A percentile compares a stretch with the other conserved stretches of the same genome.
phyloP scores from a whole-genome alignment of 805 yeast genomes.

The Lipomyces lipofer region DNA sequence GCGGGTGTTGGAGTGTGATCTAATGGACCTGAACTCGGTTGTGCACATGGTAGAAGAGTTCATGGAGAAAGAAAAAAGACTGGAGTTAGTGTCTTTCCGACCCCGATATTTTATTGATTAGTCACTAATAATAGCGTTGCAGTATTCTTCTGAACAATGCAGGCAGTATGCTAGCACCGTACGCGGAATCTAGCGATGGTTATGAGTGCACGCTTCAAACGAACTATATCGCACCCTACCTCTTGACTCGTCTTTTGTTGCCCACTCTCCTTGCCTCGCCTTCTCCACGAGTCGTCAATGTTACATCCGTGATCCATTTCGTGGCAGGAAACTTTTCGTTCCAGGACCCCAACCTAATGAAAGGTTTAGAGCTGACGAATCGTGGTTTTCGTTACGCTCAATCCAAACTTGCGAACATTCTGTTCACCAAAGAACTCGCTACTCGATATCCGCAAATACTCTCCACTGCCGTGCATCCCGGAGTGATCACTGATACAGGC shows the following conservation, averaged over 20 bases:
- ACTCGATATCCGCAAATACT: conserved; percentile 23
- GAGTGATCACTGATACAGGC: conserved; percentile 23
- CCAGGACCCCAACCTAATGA: conserved; percentile 16
- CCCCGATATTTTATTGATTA: background rate
- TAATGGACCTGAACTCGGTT: conserved; percentile 21
- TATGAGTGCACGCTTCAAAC: conserved; percentile 81
- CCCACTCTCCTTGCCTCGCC: conserved; percentile 19
- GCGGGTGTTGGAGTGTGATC: conserved; percentile 14
- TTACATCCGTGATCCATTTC: conserved; percentile 22
- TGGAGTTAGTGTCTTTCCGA: conserved; percentile 43
- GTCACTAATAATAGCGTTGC: background rate
- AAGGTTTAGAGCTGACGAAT: conserved; percentile 8
- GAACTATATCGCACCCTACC: conserved; percentile 72
- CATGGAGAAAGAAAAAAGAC: conserved; percentile 27
- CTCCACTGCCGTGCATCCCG: conserved; percentile 28
- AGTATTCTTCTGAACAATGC: conserved; percentile 69
- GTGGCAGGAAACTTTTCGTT: conserved; percentile 15
- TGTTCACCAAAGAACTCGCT: conserved; percentile 24
- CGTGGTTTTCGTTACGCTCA: conserved; percentile 23
- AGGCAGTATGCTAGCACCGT: conserved; percentile 79
- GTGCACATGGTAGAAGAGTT: conserved; percentile 27
- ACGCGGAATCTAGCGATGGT: conserved; percentile 59
- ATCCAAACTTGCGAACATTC: conserved; percentile 25
- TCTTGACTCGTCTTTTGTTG: conserved; percentile 52
- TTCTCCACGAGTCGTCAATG: conserved; percentile 24